Base-by-base conservation (phyloP, 2,329 filamentous ascomycete species). In the Aspergillus tanneri region DNA sequence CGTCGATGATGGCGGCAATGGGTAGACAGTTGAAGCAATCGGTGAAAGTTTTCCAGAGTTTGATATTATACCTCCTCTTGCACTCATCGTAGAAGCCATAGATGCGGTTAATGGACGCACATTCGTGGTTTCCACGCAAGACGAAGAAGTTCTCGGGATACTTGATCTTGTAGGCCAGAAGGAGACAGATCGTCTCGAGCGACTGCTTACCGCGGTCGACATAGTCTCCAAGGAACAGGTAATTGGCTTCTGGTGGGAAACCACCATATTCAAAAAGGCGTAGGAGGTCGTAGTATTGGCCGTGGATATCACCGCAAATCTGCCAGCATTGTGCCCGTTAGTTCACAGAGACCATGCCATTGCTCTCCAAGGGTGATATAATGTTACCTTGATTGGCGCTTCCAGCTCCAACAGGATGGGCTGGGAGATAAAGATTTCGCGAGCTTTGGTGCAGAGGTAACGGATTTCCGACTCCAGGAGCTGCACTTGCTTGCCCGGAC, bases 111-210 rank as follows among this genome's bases (percentile, higher is more conserved):
- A 99, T 95, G 44, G 89, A 95, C 50, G 93, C 93, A 76, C 93
- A 97, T 75, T 99, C 93, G 80, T 99, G 93, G 80, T 99, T 99
- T 56, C 93, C 93, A 61, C 93, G 90, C 50, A 99, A 84, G 60
- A 99, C 88, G 80, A 99, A 99, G 78, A 99, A 97, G 79, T 99
- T 99, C 77, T 99, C 93, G 40, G 93, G 93, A 72, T 96, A 97
- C 79, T 97, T 97, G 83, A 99, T 95, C 84, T 99, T 99, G 84
- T 97, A 99, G 55, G 90, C 90, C 43, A 99, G 83, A 48, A 99
- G 82, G 56, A 99, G 80, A 77, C 90, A 96, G 74, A 99, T 97
- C 60, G 93, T 97, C 80, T 99, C 93, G 46, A 99, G 86, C 28
- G 92, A 96, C 76, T 99, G 93, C 81, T 99, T 97, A 77, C 93